Evolutionary conservation across 2,329 filamentous ascomycete genomes (phyloP).

Genomic region (Scolecobasidium constrictum): DNA sequence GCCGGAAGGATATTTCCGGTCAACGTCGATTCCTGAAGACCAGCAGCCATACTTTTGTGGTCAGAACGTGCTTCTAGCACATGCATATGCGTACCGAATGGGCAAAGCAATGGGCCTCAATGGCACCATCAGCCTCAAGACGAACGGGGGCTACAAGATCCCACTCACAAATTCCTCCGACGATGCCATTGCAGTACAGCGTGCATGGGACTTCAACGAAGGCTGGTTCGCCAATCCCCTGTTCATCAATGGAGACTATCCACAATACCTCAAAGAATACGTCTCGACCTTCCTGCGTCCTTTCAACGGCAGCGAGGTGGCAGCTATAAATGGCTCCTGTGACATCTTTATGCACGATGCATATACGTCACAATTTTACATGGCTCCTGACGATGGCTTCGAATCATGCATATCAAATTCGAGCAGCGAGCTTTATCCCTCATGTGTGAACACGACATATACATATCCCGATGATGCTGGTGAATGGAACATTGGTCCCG

Average conservation of each 20-base stretch:
- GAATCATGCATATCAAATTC: constrained; percentile 25
- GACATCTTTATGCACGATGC: constrained; percentile 28
- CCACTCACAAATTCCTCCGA: constrained; percentile 66
- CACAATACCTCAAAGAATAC: constrained; percentile 38
- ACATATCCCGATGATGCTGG: constrained; percentile 16
- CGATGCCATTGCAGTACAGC: constrained; percentile 67
- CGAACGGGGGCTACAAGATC: constrained; percentile 70
- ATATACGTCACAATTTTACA: constrained; percentile 25
- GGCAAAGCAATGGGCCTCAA: constrained; percentile 62
- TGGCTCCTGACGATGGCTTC: constrained; percentile 24
- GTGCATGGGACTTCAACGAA: constrained; percentile 81
- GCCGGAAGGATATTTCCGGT: constrained; percentile 65
- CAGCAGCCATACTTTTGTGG: constrained; percentile 36
- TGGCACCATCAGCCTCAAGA: constrained; percentile 69
- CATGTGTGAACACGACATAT: constrained; percentile 23
- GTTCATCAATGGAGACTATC: constrained; percentile 69
- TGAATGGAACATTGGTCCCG: constrained; percentile 22
- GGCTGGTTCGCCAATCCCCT: constrained; percentile 83
- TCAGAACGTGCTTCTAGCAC: constrained; percentile 69
- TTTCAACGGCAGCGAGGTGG: constrained; percentile 23
- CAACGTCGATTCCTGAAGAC: constrained; percentile 71
- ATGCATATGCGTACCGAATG: constrained; percentile 68
- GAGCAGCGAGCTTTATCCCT: constrained; percentile 22
- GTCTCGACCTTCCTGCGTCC: constrained; percentile 20
- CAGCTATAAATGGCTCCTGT: constrained; percentile 19